Evolutionary conservation across 768 basidiomycete species (phyloP).

Genomic region (Calocybe indica): DNA sequence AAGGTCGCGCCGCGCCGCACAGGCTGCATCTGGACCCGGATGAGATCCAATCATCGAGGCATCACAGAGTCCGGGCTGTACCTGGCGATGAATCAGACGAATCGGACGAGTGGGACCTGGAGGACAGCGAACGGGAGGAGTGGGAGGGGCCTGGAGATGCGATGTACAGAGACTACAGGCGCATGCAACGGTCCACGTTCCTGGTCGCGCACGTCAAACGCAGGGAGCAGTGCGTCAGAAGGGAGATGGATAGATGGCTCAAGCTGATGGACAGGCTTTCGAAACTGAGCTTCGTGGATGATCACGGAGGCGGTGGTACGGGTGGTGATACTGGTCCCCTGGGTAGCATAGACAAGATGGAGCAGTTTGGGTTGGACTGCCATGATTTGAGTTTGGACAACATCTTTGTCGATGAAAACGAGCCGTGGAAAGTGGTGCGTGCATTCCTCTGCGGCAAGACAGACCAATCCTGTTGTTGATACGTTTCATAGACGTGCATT

Average conservation of each 20-base stretch:
- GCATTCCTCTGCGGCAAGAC: background rate
- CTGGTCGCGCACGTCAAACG: constrained; percentile 62
- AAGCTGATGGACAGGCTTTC: constrained; percentile 56
- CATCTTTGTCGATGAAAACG: constrained; percentile 69
- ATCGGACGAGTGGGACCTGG: constrained; percentile 72
- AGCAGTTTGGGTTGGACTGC: constrained; percentile 76
- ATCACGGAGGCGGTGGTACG: constrained; percentile 5
- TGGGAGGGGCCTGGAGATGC: constrained; percentile 72
- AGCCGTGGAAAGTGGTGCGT: constrained; percentile 68
- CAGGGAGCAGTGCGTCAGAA: constrained; percentile 56
- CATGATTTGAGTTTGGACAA: constrained; percentile 86
- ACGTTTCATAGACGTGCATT: constrained; percentile 61
- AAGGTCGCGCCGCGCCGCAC: constrained; percentile 72
- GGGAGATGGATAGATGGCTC: constrained; percentile 72
- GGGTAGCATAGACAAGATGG: constrained; percentile 12
- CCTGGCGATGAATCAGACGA: constrained; percentile 73
- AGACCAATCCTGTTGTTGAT: constrained; percentile 2
- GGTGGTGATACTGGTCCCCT: no score
- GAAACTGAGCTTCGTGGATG: constrained; percentile 20
- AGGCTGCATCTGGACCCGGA: constrained; percentile 76
- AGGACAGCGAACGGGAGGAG: constrained; percentile 69
- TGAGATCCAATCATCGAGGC: constrained; percentile 64
- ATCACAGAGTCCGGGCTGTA: constrained; percentile 61
- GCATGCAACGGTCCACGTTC: constrained; percentile 77
- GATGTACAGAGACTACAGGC: constrained; percentile 80